Evolutionary conservation across 306 rosid species (phyloP).

Genomic region (Acmispon strigosus): DNA sequence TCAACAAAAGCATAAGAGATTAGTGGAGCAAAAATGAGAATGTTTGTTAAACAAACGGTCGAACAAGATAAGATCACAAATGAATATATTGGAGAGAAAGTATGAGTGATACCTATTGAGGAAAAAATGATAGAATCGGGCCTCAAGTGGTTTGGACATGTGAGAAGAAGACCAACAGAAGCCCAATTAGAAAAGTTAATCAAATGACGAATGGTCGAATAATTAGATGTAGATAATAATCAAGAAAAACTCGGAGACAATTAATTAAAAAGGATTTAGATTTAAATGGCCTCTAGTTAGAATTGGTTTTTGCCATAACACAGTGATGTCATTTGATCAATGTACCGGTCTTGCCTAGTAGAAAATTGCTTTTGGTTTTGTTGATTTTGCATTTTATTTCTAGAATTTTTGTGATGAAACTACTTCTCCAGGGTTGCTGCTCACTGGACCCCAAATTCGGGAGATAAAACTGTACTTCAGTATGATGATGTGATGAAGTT

Average conservation of each 20-base stretch:
- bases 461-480: constrained; percentile 89
- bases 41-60: not conserved
- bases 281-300: not conserved
- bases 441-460: constrained; percentile 96
- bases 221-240: not conserved
- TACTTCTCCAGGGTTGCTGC: constrained; percentile 82
- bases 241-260: not conserved
- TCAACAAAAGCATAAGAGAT: not conserved
- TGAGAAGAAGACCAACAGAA: not conserved
- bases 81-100: not conserved
- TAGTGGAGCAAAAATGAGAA: not conserved
- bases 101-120: not conserved
- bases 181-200: not conserved
- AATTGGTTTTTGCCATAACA: not conserved
- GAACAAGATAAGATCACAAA: not conserved
- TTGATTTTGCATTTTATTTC: not conserved
- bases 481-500: constrained; percentile 96
- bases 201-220: not conserved
- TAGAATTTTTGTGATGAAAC: not conserved
- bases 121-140: not conserved
- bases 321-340: not conserved
- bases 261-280: not conserved
- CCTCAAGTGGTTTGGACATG: not conserved
- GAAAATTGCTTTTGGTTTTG: not conserved
- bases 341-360: not conserved